Percentiles rank a stretch among this genome's conserved stretches.
These are phyloP conservation scores for Annulohypoxylon moriforme DNA, from an alignment of 495 filamentous ascomycete genomes.

Conservation along the genomic window DNA sequence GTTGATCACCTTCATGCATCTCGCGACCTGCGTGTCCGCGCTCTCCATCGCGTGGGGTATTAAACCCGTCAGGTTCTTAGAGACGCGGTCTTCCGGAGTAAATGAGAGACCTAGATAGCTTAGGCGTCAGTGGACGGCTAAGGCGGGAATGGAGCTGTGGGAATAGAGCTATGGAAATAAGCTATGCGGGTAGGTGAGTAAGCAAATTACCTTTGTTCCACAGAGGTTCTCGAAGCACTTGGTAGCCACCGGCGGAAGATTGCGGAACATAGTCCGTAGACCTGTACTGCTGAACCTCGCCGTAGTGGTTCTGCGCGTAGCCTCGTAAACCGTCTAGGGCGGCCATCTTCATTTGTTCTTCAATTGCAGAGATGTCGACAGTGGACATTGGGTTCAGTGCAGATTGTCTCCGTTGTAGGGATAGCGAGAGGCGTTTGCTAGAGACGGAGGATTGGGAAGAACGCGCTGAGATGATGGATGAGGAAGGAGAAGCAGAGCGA, in stretches of 20 bases:
- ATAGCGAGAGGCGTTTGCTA: constrained; percentile 66
- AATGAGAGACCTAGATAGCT: constrained; percentile 63
- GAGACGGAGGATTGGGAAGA: constrained; percentile 64
- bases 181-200: background rate
- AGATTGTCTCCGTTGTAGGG: constrained; percentile 59
- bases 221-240: constrained; percentile 65
- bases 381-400: constrained; percentile 65
- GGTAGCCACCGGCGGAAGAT: constrained; percentile 63
- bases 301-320: constrained; percentile 63
- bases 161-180: constrained; percentile 9
- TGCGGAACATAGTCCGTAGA: constrained; percentile 62
- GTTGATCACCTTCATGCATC: constrained; percentile 74
- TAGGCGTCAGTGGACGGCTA: constrained; percentile 28
- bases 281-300: constrained; percentile 61
- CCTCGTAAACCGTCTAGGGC: constrained; percentile 63
- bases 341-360: constrained; percentile 65
- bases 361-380: constrained; percentile 63
- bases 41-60: constrained; percentile 68
- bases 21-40: constrained; percentile 62
- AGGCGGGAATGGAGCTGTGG: background rate
- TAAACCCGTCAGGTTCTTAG: constrained; percentile 68
- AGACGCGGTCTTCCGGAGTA: constrained; percentile 64
- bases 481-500: constrained; percentile 64
- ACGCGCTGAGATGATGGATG: constrained; percentile 57
- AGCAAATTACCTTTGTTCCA: constrained; percentile 66